Percentiles rank a stretch among this genome's conserved stretches.
phyloP scores from a whole-genome alignment of 2,329 filamentous ascomycete genomes.

The Annulohypoxylon truncatum region DNA sequence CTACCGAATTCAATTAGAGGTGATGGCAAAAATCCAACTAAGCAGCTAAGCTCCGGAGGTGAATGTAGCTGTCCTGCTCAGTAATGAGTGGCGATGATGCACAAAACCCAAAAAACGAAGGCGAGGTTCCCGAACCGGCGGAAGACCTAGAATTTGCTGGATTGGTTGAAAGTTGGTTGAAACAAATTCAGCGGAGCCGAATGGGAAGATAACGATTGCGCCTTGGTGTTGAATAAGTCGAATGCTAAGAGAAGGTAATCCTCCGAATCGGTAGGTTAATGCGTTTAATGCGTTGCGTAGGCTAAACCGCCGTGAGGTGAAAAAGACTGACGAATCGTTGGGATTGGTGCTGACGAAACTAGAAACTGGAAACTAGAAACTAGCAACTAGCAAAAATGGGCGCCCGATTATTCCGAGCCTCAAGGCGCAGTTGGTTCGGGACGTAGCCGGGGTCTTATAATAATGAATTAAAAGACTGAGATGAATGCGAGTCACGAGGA shows the following conservation, averaged over 20 bases:
- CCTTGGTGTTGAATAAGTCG: constrained; percentile 20
- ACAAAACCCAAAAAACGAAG: constrained; percentile 25
- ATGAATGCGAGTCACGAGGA: constrained; percentile 37
- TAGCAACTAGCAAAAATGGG: constrained; percentile 35
- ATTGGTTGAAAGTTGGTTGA: constrained; percentile 39
- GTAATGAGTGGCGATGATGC: constrained; percentile 30
- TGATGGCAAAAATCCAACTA: constrained; percentile 30
- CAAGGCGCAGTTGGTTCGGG: constrained; percentile 37
- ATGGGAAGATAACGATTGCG: constrained; percentile 28
- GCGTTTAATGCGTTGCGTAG: constrained; percentile 34
- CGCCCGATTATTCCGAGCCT: constrained; percentile 39
- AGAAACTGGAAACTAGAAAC: too few species aligned
- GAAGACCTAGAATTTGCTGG: constrained; percentile 43
- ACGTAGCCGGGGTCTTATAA: constrained; percentile 31
- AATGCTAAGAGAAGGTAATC: constrained; percentile 20
- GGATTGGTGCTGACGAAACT: constrained; percentile 39
- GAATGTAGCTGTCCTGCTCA: constrained; percentile 20
- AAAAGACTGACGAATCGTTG: constrained; percentile 42
- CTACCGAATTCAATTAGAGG: constrained; percentile 33
- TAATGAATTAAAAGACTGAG: constrained; percentile 1
- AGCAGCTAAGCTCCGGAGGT: constrained; percentile 32
- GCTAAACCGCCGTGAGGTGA: constrained; percentile 30
- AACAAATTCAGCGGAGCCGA: constrained; percentile 29
- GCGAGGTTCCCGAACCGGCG: constrained; percentile 47
- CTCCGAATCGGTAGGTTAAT: constrained; percentile 30